Conservation (phyloP, 148 eudicot species). For the Linanthus parryae region DNA sequence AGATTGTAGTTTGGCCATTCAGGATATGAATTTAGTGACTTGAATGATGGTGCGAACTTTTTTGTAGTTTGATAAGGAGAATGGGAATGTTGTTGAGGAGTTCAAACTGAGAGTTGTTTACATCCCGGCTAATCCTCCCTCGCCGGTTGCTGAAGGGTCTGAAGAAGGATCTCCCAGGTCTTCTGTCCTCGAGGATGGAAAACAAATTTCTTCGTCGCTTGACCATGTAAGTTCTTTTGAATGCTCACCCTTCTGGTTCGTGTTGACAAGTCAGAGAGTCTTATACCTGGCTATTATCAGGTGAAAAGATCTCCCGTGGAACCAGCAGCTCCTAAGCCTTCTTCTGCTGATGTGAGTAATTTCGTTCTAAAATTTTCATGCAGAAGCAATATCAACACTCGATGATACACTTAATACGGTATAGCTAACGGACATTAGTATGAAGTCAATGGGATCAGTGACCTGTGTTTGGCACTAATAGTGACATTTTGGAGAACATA, state of each 20-base stretch:
- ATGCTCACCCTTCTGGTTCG: neutral
- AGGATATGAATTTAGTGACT: too few relatives aligned
- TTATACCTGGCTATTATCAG: slow-evolving; percentile 18
- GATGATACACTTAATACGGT: too few relatives aligned
- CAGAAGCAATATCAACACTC: too few relatives aligned
- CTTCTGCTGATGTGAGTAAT: slow-evolving; percentile 51
- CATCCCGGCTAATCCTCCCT: slow-evolving; percentile 83
- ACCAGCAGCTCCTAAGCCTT: slow-evolving; percentile 42
- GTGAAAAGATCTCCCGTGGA: slow-evolving; percentile 39
- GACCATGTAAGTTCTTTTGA: neutral
- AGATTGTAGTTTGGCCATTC: neutral
- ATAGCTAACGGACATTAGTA: too few relatives aligned
- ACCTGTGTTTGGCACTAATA: too few relatives aligned
- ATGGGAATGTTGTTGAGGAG: slow-evolving; percentile 50
- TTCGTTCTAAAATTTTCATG: neutral
- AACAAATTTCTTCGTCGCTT: slow-evolving; percentile 4
- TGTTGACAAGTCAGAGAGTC: neutral
- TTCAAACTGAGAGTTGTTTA: slow-evolving; percentile 59
- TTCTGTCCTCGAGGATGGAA: slow-evolving; percentile 35
- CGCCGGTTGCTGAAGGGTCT: slow-evolving; percentile 90
- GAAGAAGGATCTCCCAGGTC: slow-evolving; percentile 83
- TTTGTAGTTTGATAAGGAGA: slow-evolving; percentile 59
- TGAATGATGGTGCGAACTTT: too few relatives aligned
- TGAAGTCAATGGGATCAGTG: too few relatives aligned
- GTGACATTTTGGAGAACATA: too few relatives aligned